These are phyloP conservation scores for Ustilago vetiveriae DNA, from an alignment of 1,284 basidiomycete genomes.

Conservation along the genomic window DNA sequence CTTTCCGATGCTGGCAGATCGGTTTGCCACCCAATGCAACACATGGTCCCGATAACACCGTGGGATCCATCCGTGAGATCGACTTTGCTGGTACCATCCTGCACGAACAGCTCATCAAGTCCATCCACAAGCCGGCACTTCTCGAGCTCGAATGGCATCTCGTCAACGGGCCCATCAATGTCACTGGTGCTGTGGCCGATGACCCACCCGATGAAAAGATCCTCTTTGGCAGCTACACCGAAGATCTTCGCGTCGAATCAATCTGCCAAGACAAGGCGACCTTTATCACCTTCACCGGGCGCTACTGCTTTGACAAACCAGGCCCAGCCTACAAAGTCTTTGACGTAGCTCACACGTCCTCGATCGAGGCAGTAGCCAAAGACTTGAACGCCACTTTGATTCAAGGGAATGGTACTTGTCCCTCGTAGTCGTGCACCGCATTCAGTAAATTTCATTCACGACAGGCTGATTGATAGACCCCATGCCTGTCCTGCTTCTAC, in stretches of 20 bases:
- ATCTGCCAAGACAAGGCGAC: conserved; percentile 24
- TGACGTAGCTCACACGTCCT: conserved; percentile 20
- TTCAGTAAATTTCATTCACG: too few relatives aligned
- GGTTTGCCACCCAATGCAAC: conserved; percentile 27
- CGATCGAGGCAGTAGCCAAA: conserved; percentile 25
- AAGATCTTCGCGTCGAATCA: conserved; percentile 28
- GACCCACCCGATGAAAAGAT: conserved; percentile 22
- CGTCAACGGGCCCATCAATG: conserved; percentile 32
- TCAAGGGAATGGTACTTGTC: conserved; percentile 28
- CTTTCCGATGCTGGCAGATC: conserved; percentile 4
- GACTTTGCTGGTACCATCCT: conserved; percentile 31
- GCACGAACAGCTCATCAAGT: conserved; percentile 36
- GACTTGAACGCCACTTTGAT: conserved; percentile 21
- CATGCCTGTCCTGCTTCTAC: too few relatives aligned
- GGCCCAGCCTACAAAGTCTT: conserved; percentile 32
- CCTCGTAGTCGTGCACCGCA: neutral
- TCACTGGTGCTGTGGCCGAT: conserved; percentile 30
- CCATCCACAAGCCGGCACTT: conserved; percentile 13
- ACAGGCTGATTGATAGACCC: too few relatives aligned
- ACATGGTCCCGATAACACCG: conserved; percentile 15
- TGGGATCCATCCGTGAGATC: conserved; percentile 29
- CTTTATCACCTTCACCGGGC: conserved; percentile 27
- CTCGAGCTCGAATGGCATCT: conserved; percentile 36
- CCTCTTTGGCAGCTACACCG: conserved; percentile 31
- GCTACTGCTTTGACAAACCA: conserved; percentile 37